These are phyloP conservation scores for Coemansia sp. DNA, from an alignment of 192 early-diverging fungal species.

Conservation along the genomic window DNA sequence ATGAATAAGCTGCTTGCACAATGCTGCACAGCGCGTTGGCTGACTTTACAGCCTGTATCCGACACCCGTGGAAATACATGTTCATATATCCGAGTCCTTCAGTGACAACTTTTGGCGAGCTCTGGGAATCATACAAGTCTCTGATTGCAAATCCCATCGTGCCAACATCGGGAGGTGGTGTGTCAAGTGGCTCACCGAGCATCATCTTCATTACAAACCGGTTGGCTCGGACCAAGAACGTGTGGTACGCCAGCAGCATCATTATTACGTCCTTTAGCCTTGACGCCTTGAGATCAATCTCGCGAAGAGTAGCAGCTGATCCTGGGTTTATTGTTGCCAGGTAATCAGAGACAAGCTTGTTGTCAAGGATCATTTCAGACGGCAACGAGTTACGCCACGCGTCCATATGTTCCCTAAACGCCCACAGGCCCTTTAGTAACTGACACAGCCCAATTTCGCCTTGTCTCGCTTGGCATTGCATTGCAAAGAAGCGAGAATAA, in stretches of 20 bases:
- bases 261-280: constrained; percentile 39
- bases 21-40: constrained; percentile 41
- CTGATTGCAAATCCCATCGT: constrained; percentile 41
- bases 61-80: constrained; percentile 45
- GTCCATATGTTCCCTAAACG: constrained; percentile 45
- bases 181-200: constrained; percentile 41
- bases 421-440: constrained; percentile 39
- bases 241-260: constrained; percentile 43
- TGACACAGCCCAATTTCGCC: constrained; percentile 20
- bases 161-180: constrained; percentile 40
- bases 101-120: constrained; percentile 15
- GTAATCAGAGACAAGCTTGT: constrained; percentile 32
- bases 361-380: constrained; percentile 24
- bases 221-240: constrained; percentile 44
- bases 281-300: constrained; percentile 39
- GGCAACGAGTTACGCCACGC: constrained; percentile 42
- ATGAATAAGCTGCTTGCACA: constrained; percentile 29
- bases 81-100: constrained; percentile 38
- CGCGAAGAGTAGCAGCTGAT: constrained; percentile 25
- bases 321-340: constrained; percentile 21
- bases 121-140: constrained; percentile 38
- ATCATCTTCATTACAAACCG: constrained; percentile 47
- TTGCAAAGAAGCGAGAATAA: constrained; percentile 25
- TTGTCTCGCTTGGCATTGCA: constrained; percentile 16
- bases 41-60: constrained; percentile 34